Percentiles rank a stretch among this genome's conserved stretches.
Evolutionary conservation across 169 alveolate species (phyloP).

Genomic region (Theileria orientalis): DNA sequence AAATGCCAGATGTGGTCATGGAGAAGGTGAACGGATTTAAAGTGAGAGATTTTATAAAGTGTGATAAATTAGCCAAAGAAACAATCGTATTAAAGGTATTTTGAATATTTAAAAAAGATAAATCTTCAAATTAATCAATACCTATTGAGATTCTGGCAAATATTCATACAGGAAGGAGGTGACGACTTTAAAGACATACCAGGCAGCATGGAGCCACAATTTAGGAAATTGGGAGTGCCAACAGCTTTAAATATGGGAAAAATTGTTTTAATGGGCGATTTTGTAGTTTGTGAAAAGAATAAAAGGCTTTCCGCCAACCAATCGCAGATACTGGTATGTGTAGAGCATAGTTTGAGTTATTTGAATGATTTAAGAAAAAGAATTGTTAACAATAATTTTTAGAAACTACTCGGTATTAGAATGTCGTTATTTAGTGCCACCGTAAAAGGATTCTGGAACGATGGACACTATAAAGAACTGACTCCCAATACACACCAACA

Average conservation of each 20-base stretch:
- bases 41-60: constrained; percentile 49
- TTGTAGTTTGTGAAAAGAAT: constrained; percentile 44
- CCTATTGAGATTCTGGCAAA: too few relatives aligned
- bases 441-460: constrained; percentile 32
- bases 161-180: constrained; percentile 34
- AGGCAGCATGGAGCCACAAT: constrained; percentile 67
- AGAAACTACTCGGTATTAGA: constrained; percentile 49
- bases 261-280: constrained; percentile 53
- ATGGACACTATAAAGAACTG: constrained; percentile 33
- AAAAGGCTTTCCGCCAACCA: constrained; percentile 55
- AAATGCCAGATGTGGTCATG: constrained; percentile 50
- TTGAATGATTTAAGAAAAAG: neutral
- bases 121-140: neutral
- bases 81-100: constrained; percentile 51
- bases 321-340: constrained; percentile 38
- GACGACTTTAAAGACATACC: constrained; percentile 36
- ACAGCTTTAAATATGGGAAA: constrained; percentile 59
- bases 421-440: constrained; percentile 42
- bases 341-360: neutral
- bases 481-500: constrained; percentile 3
- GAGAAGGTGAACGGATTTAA: constrained; percentile 47
- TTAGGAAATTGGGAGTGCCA: constrained; percentile 57
- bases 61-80: constrained; percentile 42
- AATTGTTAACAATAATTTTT: neutral
- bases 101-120: neutral